Percentiles rank a stretch among this genome's conserved stretches.
These are phyloP conservation scores for Oryza glumipatula DNA, from an alignment of 176 grass and related monocot genomes.

Conservation along the genomic window DNA sequence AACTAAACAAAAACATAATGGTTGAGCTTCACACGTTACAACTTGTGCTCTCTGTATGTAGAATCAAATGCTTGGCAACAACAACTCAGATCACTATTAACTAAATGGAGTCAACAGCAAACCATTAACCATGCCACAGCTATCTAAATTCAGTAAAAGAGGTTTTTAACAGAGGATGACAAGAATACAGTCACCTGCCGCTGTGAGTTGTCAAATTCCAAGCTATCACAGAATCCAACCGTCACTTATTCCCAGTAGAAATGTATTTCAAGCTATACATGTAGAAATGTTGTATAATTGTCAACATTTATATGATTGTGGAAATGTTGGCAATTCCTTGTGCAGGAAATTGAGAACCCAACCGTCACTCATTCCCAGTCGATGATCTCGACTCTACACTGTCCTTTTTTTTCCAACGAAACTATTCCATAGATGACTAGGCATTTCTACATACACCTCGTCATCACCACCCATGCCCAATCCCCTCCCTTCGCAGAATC, in stretches of 20 bases:
- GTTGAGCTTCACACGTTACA: not conserved
- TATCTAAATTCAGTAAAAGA: not conserved
- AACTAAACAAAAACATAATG: not conserved
- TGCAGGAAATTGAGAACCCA: not conserved
- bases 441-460: slow-evolving; percentile 16
- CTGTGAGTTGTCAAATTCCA: not conserved
- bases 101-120: not conserved
- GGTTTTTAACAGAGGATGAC: not conserved
- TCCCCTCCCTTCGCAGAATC: not conserved
- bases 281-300: too few relatives aligned
- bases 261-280: too few relatives aligned
- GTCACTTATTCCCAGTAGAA: not conserved
- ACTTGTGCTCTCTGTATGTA: not conserved
- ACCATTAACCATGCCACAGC: not conserved
- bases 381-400: not conserved
- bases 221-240: not conserved
- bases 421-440: not conserved
- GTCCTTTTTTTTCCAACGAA: not conserved
- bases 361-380: not conserved
- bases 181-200: not conserved
- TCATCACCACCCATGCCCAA: not conserved
- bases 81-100: not conserved
- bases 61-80: too few relatives aligned
- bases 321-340: not conserved
- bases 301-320: too few relatives aligned